These are phyloP conservation scores for Arthonia radiata DNA, from an alignment of 495 filamentous ascomycete genomes.

Conservation along the genomic window DNA sequence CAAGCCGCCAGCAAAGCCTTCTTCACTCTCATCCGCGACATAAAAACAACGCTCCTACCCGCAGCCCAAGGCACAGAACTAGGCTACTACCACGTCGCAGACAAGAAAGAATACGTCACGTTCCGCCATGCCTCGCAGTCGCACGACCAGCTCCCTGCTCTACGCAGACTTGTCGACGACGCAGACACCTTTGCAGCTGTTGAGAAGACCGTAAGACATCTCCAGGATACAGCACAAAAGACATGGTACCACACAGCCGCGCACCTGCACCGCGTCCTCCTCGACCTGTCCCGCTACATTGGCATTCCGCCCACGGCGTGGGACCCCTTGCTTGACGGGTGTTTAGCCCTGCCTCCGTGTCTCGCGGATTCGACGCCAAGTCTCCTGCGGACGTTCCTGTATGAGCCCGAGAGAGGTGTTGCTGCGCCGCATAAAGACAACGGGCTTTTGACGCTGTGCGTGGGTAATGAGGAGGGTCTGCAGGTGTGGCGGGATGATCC, in stretches of 20 bases:
- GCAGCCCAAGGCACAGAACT: conserved; percentile 3
- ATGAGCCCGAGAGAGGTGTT: conserved; percentile 3
- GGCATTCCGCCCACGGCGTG: conserved; percentile 2
- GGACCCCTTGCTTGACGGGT: conserved; percentile 1
- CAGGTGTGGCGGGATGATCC: conserved; percentile 1
- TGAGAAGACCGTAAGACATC: no score
- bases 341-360: conserved; percentile 1
- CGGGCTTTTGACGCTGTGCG: conserved; percentile 6
- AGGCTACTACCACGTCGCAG: conserved; percentile 4
- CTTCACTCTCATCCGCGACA: no score
- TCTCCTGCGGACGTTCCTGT: conserved; percentile 4
- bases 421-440: conserved; percentile 4
- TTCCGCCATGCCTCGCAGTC: conserved; percentile 1
- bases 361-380: conserved; percentile 1
- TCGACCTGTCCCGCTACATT: conserved; percentile 2
- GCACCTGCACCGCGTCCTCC: conserved; percentile 3
- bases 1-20: no score
- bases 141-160: neutral
- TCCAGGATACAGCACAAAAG: no score
- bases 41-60: no score
- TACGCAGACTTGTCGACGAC: neutral
- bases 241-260: conserved; percentile 1
- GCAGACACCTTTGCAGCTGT: conserved; percentile 1
- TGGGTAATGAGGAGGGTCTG: conserved; percentile 3
- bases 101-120: conserved; percentile 6